Conservation (phyloP, 2,329 filamentous ascomycete genomes). For the Colletotrichum sansevieriae region DNA sequence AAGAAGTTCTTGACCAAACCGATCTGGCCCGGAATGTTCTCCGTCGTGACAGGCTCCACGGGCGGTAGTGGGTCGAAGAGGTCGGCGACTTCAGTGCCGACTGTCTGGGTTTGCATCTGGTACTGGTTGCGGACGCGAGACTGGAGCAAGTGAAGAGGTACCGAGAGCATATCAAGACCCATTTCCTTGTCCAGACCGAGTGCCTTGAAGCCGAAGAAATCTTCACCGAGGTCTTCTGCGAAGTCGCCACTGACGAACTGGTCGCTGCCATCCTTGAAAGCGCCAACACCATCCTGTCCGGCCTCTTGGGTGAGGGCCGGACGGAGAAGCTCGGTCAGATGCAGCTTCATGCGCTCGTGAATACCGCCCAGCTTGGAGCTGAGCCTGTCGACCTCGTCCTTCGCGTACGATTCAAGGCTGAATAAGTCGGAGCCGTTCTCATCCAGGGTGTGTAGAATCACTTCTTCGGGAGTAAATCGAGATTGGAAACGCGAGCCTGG, state of each 20-base stretch:
- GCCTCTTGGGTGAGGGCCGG: constrained; percentile 83
- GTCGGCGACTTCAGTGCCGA: constrained; percentile 65
- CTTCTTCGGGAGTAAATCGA: constrained; percentile 85
- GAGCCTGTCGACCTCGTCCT: constrained; percentile 92
- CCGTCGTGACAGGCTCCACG: constrained; percentile 82
- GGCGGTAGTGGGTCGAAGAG: constrained; percentile 77
- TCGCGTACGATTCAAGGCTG: constrained; percentile 85
- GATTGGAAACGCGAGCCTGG: constrained; percentile 65
- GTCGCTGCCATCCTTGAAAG: constrained; percentile 96
- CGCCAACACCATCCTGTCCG: constrained; percentile 85
- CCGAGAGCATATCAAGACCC: constrained; percentile 86
- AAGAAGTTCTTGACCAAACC: constrained; percentile 94
- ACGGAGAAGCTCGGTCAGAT: constrained; percentile 92
- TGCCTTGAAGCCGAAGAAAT: constrained; percentile 98
- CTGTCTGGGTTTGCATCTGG: constrained; percentile 78
- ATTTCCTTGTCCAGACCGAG: constrained; percentile 93
- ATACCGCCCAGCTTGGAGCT: constrained; percentile 83
- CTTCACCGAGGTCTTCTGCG: constrained; percentile 96
- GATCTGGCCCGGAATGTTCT: constrained; percentile 84
- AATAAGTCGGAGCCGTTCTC: constrained; percentile 88
- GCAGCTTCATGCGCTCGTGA: constrained; percentile 94
- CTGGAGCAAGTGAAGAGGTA: constrained; percentile 94
- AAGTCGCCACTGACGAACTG: constrained; percentile 98
- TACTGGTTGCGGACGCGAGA: constrained; percentile 89
- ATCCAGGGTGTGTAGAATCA: constrained; percentile 85